Percentiles rank a stretch among this genome's conserved stretches.
phyloP scores from a whole-genome alignment of 2,329 filamentous ascomycete species.

The Penicillium hesseltinei region DNA sequence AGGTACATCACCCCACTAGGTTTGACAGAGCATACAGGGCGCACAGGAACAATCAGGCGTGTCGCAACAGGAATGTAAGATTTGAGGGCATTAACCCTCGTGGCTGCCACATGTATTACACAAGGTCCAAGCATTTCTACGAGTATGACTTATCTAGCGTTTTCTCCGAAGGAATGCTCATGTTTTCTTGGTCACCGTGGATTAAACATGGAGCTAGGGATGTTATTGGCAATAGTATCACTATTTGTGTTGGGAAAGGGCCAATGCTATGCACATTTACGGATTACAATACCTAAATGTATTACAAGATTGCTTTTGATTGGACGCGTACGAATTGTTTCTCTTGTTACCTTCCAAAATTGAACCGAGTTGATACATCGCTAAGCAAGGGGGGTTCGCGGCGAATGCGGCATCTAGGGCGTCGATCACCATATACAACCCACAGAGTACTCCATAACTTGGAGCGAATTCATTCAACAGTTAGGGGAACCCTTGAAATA shows the following conservation, averaged over 20 bases:
- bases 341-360: constrained; percentile 10
- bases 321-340: neutral
- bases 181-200: neutral
- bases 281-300: neutral
- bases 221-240: constrained; percentile 15
- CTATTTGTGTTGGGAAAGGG: neutral
- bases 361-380: constrained; percentile 10
- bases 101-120: constrained; percentile 25
- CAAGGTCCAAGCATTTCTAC: constrained; percentile 5
- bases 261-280: neutral
- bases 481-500: neutral
- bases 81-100: constrained; percentile 22
- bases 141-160: neutral
- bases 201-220: neutral
- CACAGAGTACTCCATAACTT: neutral
- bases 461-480: neutral
- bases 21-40: constrained; percentile 5
- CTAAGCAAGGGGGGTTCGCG: constrained; percentile 16
- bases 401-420: neutral
- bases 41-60: constrained; percentile 4
- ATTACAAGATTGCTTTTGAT: neutral
- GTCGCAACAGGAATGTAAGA: constrained; percentile 16
- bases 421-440: neutral
- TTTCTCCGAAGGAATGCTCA: neutral
- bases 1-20: constrained; percentile 5